Conservation (phyloP, 495 filamentous ascomycete genomes). For the Trichoderma virens region DNA sequence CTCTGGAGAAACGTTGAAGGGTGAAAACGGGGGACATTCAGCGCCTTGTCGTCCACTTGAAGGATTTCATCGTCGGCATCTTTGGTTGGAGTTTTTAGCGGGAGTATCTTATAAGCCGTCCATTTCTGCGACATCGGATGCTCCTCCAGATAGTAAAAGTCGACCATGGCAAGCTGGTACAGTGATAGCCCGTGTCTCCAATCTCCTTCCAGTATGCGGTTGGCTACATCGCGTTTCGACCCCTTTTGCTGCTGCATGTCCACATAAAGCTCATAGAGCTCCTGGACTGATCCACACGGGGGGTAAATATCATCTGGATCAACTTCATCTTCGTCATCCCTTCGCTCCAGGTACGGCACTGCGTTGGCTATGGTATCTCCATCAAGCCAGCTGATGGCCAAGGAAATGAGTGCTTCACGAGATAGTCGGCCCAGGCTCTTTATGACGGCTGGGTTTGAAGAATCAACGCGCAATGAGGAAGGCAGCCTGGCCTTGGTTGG, state of each 20-base stretch:
- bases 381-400: conserved; percentile 68
- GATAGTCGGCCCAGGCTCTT: conserved; percentile 62
- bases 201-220: conserved; percentile 71
- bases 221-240: conserved; percentile 63
- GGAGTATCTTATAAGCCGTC: conserved; percentile 58
- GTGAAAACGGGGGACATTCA: conserved; percentile 63
- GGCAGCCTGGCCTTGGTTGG: conserved; percentile 40
- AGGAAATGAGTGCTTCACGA: conserved; percentile 57
- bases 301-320: conserved; percentile 50
- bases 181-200: conserved; percentile 72
- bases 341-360: conserved; percentile 39
- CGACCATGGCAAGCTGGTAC: conserved; percentile 73
- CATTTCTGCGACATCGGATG: conserved; percentile 65
- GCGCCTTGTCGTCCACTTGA: conserved; percentile 33
- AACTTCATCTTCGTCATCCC: conserved; percentile 32
- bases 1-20: conserved; percentile 63
- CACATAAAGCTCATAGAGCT: conserved; percentile 56
- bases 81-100: conserved; percentile 27
- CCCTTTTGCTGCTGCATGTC: conserved; percentile 50
- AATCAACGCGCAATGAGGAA: conserved; percentile 50
- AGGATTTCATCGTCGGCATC: conserved; percentile 23
- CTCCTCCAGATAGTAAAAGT: conserved; percentile 70
- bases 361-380: conserved; percentile 51
- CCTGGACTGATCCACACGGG: conserved; percentile 51
- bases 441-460: conserved; percentile 52